Conservation (phyloP, 371 early-diverging fungal species). For the Mucor irregularis region DNA sequence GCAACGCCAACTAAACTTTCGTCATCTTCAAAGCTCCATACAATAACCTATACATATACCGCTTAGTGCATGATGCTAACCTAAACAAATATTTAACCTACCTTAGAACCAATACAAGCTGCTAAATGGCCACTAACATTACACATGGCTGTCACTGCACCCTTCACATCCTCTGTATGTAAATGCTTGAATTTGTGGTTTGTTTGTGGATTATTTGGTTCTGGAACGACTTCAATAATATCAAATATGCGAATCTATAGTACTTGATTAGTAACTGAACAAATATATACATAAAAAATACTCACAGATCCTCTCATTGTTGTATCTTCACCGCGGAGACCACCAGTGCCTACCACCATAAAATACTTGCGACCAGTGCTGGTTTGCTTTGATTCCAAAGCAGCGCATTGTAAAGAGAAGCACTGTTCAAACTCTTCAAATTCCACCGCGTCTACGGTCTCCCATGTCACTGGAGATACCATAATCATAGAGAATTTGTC, state of each 20-base stretch:
- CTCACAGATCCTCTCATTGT: slow-evolving; percentile 85
- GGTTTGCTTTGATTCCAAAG: slow-evolving; percentile 87
- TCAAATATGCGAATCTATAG: slow-evolving; percentile 92
- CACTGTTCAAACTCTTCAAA: slow-evolving; percentile 90
- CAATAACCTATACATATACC: slow-evolving; percentile 69
- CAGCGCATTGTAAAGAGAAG: slow-evolving; percentile 74
- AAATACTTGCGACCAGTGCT: slow-evolving; percentile 85
- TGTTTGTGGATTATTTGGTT: slow-evolving; percentile 92
- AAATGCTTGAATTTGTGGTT: slow-evolving; percentile 91
- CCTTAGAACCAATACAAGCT: slow-evolving; percentile 89
- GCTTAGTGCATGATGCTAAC: too few species aligned
- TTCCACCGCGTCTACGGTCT: slow-evolving; percentile 82
- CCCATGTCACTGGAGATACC: slow-evolving; percentile 94
- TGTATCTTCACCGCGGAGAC: slow-evolving; percentile 92
- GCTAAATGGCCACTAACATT: slow-evolving; percentile 86
- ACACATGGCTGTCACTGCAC: slow-evolving; percentile 92
- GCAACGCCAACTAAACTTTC: slow-evolving; percentile 93
- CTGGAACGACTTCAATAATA: slow-evolving; percentile 97
- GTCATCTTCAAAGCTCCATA: slow-evolving; percentile 89
- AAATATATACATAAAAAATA: too few species aligned
- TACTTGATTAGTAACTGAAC: too few species aligned
- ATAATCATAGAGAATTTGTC: slow-evolving; percentile 77
- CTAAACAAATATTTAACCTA: too few species aligned
- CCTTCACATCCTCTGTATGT: slow-evolving; percentile 87
- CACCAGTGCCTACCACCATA: slow-evolving; percentile 91